phyloP scores from a whole-genome alignment of 192 early-diverging fungal genomes.

The Linnemannia hyalina region DNA sequence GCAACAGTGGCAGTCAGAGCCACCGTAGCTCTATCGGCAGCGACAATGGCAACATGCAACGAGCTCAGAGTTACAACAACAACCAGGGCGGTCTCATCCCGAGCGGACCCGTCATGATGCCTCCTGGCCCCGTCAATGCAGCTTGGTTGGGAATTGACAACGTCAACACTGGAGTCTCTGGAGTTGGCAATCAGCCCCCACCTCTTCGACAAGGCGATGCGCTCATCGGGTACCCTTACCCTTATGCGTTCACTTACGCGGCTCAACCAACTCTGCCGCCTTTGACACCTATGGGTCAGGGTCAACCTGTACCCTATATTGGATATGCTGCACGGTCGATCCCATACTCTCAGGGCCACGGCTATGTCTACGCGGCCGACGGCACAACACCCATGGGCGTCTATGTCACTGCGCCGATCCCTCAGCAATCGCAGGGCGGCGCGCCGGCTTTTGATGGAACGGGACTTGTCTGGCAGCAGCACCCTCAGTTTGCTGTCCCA shows the following conservation, averaged over 20 bases:
- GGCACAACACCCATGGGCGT: slow-evolving; percentile 5
- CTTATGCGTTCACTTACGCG: slow-evolving; percentile 25
- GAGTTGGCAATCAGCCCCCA: not conserved
- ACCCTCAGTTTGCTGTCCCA: slow-evolving; percentile 13
- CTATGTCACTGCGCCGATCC: not conserved
- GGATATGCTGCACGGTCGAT: slow-evolving; percentile 21
- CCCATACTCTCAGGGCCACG: not conserved
- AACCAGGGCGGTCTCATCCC: not conserved
- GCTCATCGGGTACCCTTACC: slow-evolving; percentile 16
- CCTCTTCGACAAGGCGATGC: slow-evolving; percentile 7
- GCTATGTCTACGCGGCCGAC: slow-evolving; percentile 17
- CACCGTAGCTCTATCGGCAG: not conserved
- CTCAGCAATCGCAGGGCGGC: slow-evolving; percentile 2
- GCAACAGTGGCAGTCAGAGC: slow-evolving; percentile 9
- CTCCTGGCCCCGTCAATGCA: not conserved
- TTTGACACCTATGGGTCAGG: not conserved
- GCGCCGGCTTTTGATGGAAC: slow-evolving; percentile 7
- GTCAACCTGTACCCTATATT: slow-evolving; percentile 8
- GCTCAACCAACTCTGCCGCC: not conserved
- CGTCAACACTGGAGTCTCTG: slow-evolving; percentile 1
- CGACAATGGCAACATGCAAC: slow-evolving; percentile 1
- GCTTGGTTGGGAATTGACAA: slow-evolving; percentile 28
- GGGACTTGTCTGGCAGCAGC: slow-evolving; percentile 23
- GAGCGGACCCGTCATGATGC: not conserved
- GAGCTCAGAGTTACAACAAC: not conserved